phyloP scores from a whole-genome alignment of 129 eudicot species.

The Cynara cardunculus region DNA sequence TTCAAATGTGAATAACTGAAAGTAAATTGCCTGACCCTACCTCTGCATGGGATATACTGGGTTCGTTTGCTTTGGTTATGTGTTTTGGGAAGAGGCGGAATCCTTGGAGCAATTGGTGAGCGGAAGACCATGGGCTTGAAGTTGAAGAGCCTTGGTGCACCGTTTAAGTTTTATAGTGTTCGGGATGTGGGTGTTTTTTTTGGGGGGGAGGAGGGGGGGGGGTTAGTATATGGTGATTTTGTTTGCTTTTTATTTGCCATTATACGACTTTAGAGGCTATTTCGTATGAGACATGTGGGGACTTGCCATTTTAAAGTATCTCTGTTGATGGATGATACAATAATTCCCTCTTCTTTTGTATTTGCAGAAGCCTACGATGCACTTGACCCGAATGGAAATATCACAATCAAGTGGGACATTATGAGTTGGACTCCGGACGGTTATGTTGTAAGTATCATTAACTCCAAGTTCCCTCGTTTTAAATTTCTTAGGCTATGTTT shows the following conservation, averaged over 20 bases:
- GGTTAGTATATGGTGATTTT: slow-evolving; percentile 5
- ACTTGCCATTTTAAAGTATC: background rate
- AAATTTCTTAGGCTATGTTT: background rate
- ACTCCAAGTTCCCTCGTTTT: background rate
- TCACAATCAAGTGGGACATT: slow-evolving; percentile 92
- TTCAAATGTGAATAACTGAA: too few relatives aligned
- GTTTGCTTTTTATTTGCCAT: background rate
- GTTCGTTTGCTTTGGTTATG: background rate
- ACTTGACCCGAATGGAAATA: slow-evolving; percentile 88
- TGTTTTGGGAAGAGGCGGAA: too few relatives aligned
- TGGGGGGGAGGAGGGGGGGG: background rate
- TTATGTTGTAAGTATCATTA: slow-evolving; percentile 68
- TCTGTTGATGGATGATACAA: background rate
- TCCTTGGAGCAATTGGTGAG: too few relatives aligned
- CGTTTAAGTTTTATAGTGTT: too few relatives aligned
- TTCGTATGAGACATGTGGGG: background rate
- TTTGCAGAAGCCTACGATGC: slow-evolving; percentile 88
- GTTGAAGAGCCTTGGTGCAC: too few relatives aligned
- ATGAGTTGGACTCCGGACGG: slow-evolving; percentile 94
- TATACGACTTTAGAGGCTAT: background rate
- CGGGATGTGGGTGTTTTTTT: too few relatives aligned
- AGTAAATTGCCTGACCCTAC: background rate
- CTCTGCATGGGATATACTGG: background rate
- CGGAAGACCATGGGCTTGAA: too few relatives aligned
- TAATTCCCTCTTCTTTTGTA: background rate